Conservation (phyloP, 2,329 filamentous ascomycete species). For the Fusarium guadeloupense region DNA sequence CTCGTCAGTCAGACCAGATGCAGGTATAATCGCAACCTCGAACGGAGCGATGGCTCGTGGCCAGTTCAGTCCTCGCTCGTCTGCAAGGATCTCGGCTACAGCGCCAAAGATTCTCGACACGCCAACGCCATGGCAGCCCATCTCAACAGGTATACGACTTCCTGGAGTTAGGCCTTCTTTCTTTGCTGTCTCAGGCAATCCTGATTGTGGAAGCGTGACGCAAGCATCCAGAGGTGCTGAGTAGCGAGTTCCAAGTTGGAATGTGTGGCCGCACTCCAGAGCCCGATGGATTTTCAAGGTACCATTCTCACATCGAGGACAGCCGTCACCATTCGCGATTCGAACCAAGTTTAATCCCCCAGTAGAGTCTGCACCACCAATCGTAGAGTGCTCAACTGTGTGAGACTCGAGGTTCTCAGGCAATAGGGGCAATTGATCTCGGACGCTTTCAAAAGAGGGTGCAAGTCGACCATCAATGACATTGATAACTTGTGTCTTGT, state of each 20-base stretch:
- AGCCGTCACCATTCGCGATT: slow-evolving; percentile 73
- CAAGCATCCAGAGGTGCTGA: slow-evolving; percentile 75
- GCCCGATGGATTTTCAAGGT: slow-evolving; percentile 73
- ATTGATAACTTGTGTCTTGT: slow-evolving; percentile 45
- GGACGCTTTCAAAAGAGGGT: slow-evolving; percentile 38
- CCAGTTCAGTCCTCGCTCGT: slow-evolving; percentile 84
- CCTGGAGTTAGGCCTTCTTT: slow-evolving; percentile 32
- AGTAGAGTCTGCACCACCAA: slow-evolving; percentile 49
- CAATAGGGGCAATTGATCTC: slow-evolving; percentile 39
- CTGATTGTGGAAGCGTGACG: slow-evolving; percentile 55
- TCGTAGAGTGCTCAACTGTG: slow-evolving; percentile 30
- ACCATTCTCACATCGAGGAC: slow-evolving; percentile 73
- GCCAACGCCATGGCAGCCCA: slow-evolving; percentile 97
- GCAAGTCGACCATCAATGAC: slow-evolving; percentile 48
- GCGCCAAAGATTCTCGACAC: slow-evolving; percentile 91
- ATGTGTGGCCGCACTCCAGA: slow-evolving; percentile 94
- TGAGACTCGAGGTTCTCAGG: slow-evolving; percentile 23
- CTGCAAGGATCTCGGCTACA: slow-evolving; percentile 78
- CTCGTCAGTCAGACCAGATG: slow-evolving; percentile 56
- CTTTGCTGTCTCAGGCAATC: slow-evolving; percentile 14
- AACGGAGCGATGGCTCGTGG: slow-evolving; percentile 87
- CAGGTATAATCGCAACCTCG: slow-evolving; percentile 73
- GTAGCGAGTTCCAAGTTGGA: slow-evolving; percentile 91
- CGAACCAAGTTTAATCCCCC: slow-evolving; percentile 68
- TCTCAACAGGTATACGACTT: slow-evolving; percentile 71